Conservation (phyloP, 2,329 filamentous ascomycete genomes). For the Penicillium sp. region DNA sequence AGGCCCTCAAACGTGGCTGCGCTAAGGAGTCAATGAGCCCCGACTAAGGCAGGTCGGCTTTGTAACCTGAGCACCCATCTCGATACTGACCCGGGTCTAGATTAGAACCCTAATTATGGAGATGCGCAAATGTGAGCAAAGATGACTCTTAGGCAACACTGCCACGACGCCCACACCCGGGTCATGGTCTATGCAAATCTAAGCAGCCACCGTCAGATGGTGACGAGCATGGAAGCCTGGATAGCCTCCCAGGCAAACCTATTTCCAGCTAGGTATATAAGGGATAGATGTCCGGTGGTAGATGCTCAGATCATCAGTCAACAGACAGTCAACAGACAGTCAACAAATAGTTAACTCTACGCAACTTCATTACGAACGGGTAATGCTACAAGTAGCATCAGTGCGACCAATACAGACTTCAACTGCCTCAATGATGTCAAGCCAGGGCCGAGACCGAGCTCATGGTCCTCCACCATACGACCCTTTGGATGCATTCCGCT, state of each 20-base stretch:
- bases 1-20: not conserved
- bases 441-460: not conserved
- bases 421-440: not conserved
- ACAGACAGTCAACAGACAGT: not conserved
- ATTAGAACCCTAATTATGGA: not conserved
- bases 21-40: not conserved
- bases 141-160: constrained; percentile 6
- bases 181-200: not conserved
- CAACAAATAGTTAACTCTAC: not conserved
- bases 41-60: not conserved
- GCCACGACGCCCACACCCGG: not conserved
- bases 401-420: not conserved
- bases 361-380: not conserved
- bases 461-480: constrained; percentile 11
- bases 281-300: not conserved
- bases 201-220: not conserved
- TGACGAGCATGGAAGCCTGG: not conserved
- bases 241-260: not conserved
- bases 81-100: not conserved
- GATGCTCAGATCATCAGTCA: not conserved
- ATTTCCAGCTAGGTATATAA: not conserved
- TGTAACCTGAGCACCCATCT: not conserved
- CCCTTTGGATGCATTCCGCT: not conserved
- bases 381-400: not conserved
- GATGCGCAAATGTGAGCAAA: not conserved